Conservation (phyloP, 768 basidiomycete species). For the Tylopilus balloui region DNA sequence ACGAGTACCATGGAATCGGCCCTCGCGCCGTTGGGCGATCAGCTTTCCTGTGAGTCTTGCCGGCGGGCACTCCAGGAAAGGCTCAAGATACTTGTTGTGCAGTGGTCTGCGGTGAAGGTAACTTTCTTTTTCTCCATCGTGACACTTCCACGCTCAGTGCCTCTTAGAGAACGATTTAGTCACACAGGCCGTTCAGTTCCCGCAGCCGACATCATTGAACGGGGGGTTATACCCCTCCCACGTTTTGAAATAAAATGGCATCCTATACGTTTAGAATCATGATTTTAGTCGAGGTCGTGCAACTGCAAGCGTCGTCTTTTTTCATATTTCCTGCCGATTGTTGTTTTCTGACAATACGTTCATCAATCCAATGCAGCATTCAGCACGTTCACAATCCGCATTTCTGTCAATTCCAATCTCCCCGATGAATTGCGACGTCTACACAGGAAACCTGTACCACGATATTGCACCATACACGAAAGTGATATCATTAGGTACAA, state of each 20-base stretch:
- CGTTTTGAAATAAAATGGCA: neutral
- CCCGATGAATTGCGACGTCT: neutral
- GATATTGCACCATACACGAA: constrained; percentile 7
- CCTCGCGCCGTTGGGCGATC: constrained; percentile 63
- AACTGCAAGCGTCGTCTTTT: constrained; percentile 1
- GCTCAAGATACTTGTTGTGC: constrained; percentile 60
- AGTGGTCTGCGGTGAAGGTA: constrained; percentile 81
- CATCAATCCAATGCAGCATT: neutral
- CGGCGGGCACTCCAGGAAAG: constrained; percentile 57
- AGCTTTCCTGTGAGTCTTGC: constrained; percentile 68
- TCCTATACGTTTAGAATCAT: neutral
- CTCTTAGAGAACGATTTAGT: constrained; percentile 53
- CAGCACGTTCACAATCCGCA: neutral
- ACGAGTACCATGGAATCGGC: constrained; percentile 69
- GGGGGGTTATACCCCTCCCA: constrained; percentile 6
- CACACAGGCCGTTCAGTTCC: neutral
- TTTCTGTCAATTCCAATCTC: neutral
- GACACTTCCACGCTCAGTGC: constrained; percentile 6
- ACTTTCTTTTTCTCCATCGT: neutral
- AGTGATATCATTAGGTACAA: constrained; percentile 11
- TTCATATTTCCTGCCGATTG: neutral
- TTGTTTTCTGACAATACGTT: constrained; percentile 3
- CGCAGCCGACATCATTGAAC: neutral
- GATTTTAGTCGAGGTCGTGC: neutral
- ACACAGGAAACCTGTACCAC: constrained; percentile 11